Base-by-base conservation (phyloP, 768 basidiomycete genomes). In the Sporobolomyces phaffii region DNA sequence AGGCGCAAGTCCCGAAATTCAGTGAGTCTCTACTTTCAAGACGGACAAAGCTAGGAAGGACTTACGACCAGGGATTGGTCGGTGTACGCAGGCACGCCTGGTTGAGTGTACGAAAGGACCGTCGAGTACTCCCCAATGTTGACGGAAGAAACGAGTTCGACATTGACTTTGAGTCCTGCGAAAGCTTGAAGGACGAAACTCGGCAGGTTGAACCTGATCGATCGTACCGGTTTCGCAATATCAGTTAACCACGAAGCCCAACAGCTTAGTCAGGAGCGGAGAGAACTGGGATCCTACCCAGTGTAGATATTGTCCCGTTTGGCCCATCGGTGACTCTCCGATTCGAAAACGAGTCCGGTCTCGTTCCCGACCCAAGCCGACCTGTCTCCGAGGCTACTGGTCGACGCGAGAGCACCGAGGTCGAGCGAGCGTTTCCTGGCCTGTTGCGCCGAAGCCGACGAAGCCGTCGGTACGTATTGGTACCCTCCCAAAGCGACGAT, bases 401-500 rank as follows among this genome's bases (percentile, higher is more conserved):
- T 33, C n/a, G n/a, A n/a, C 33, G 33, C 61, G 41, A 62, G 20
- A 10, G 43, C 64, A 28, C 31, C 57, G 38, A 51, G 2, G 15
- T 29, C 41, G 44, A 49, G 44, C 0, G 54, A 41, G 15, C 41
- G 49, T 34, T 47, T n/a, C 57, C 49, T 58, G 17, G 40, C 57
- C 18, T 31, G 14, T 17, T 34, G 49, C 22, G 64, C 33, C 0
- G 41, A 22, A 7, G 50, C 48, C 5, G 47, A 47, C 1, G 60
- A n/a, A 18, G 66, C 34, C 11, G 61, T 59, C n/a, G 59, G 33
- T 13, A 67, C 52, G 38, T 62, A 87, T 26, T 82, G 77, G 64
- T 85, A 83, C n/a, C 84, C 87, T n/a, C 87, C 87, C 8, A 88
- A 75, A 28, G 78, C 63, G 13, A 89, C 84, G 62, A 89, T 84